Conservation (phyloP, 2,329 filamentous ascomycete species). For the Lecanicillium sp. region DNA sequence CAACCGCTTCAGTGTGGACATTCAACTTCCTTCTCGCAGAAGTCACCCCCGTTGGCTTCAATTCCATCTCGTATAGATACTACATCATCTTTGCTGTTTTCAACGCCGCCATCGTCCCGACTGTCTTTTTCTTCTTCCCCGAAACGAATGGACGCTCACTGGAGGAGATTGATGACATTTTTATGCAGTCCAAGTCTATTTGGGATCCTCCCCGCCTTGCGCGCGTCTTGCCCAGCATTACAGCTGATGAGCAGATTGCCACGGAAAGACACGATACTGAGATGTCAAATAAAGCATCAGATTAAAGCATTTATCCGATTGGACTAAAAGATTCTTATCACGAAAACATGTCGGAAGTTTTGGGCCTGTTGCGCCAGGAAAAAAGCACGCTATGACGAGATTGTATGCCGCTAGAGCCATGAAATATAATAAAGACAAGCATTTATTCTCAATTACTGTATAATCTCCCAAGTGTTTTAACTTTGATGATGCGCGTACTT, state of each 20-base stretch:
- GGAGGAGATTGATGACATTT: conserved; percentile 51
- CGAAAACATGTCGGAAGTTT: too few relatives aligned
- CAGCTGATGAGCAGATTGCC: background rate
- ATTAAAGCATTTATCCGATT: too few relatives aligned
- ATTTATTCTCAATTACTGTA: too few relatives aligned
- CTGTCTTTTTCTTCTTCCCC: conserved; percentile 35
- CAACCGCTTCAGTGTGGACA: conserved; percentile 26
- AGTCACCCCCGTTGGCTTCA: conserved; percentile 54
- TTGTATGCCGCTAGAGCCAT: background rate
- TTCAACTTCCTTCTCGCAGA: conserved; percentile 40
- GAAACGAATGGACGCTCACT: conserved; percentile 37
- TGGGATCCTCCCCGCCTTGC: conserved; percentile 9
- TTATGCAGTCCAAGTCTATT: conserved; percentile 10
- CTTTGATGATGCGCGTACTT: too few relatives aligned
- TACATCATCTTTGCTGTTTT: conserved; percentile 30
- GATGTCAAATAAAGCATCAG: too few relatives aligned
- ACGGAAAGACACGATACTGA: too few relatives aligned
- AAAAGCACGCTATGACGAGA: too few relatives aligned
- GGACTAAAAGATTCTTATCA: too few relatives aligned
- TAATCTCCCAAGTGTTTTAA: too few relatives aligned
- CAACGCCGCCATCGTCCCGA: conserved; percentile 30
- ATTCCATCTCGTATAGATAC: conserved; percentile 44
- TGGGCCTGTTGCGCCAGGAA: too few relatives aligned
- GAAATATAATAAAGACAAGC: too few relatives aligned
- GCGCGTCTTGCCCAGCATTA: conserved; percentile 4